Evolutionary conservation across 768 basidiomycete genomes (phyloP).

Genomic region (Trametopsis cervina): DNA sequence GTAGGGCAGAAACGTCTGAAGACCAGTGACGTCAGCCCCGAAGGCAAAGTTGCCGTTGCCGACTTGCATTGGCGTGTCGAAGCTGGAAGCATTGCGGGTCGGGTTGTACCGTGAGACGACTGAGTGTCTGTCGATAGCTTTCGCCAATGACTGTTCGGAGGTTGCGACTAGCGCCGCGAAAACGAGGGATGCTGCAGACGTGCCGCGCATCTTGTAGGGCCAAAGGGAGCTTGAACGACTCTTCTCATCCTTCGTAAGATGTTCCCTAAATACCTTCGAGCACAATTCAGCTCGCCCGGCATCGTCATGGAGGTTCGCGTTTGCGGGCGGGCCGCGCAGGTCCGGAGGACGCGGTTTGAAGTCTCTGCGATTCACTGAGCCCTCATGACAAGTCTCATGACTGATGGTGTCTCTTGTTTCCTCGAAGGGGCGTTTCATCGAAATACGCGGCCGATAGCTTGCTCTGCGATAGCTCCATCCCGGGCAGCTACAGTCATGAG

Average conservation of each 20-base stretch:
- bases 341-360: too few species aligned
- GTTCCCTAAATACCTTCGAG: not conserved
- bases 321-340: not conserved
- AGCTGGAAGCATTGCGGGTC: constrained; percentile 37
- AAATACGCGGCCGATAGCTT: too few species aligned
- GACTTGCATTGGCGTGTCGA: constrained; percentile 47
- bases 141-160: not conserved
- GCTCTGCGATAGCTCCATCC: too few species aligned
- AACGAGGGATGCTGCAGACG: not conserved
- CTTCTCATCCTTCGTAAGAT: not conserved
- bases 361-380: too few species aligned
- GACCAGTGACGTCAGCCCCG: constrained; percentile 48
- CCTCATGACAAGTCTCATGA: too few species aligned
- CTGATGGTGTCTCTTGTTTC: too few species aligned
- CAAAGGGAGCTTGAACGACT: too few species aligned
- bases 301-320: not conserved
- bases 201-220: too few species aligned
- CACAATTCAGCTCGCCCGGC: not conserved
- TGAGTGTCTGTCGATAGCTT: constrained; percentile 34
- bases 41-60: constrained; percentile 61
- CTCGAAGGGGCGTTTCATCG: too few species aligned
- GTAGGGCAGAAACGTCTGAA: constrained; percentile 52
- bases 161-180: not conserved
- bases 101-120: constrained; percentile 47
- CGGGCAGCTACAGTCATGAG: too few species aligned